phyloP scores from a whole-genome alignment of 345 rosid genomes.

The Gossypium anomalum region DNA sequence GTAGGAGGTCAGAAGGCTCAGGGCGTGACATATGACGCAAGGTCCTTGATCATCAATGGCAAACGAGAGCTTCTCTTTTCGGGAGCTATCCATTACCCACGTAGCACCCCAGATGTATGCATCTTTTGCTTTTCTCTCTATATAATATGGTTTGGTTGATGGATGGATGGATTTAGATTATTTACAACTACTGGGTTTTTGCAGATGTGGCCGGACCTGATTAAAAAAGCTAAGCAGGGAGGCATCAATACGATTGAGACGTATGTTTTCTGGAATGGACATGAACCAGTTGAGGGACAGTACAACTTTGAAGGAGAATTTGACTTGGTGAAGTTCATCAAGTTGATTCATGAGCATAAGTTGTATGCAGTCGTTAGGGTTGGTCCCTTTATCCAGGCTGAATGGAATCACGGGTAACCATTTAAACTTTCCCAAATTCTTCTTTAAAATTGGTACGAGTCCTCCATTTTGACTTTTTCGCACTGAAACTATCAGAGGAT shows the following conservation, averaged over 20 bases:
- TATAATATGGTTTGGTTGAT: not conserved
- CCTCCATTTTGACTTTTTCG: not conserved
- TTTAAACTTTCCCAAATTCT: not conserved
- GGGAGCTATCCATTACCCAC: conserved; percentile 64
- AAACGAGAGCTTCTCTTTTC: conserved; percentile 57
- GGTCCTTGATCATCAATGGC: conserved; percentile 52
- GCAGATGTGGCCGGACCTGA: conserved; percentile 50
- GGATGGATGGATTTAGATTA: not conserved
- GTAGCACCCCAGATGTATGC: conserved; percentile 55
- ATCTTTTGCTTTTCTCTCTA: too few species aligned
- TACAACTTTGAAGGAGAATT: conserved; percentile 60
- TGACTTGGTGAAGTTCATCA: conserved; percentile 78
- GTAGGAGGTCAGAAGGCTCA: not conserved
- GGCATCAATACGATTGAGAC: conserved; percentile 63
- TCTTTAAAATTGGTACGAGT: not conserved
- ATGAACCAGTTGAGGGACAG: conserved; percentile 61
- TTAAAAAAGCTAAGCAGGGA: conserved; percentile 47
- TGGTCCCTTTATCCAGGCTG: conserved; percentile 96
- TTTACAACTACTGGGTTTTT: too few species aligned
- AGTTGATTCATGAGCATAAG: conserved; percentile 44
- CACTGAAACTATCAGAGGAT: conserved; percentile 46
- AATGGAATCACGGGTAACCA: conserved; percentile 92
- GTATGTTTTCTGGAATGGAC: conserved; percentile 61
- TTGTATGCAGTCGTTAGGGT: conserved; percentile 64
- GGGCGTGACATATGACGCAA: conserved; percentile 43